Evolutionary conservation across 2,329 filamentous ascomycete genomes (phyloP).

Genomic region (Aspergillus fructus): DNA sequence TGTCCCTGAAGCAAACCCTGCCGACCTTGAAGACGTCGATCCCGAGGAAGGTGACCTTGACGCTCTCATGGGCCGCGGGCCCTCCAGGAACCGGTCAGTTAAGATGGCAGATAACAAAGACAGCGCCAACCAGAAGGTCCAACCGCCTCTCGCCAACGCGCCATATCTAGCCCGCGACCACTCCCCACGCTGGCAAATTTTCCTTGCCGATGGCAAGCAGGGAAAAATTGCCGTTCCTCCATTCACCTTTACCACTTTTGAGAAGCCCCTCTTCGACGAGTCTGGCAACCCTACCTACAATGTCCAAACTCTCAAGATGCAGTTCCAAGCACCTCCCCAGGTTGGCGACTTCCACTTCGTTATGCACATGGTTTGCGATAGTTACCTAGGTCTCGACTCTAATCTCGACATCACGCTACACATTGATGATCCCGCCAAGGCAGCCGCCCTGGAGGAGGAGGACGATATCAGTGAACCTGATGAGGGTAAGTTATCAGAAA

Average conservation of each 20-base stretch:
- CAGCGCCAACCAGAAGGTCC: constrained; percentile 62
- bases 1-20: constrained; percentile 71
- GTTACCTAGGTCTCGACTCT: constrained; percentile 90
- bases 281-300: constrained; percentile 86
- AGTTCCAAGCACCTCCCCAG: constrained; percentile 92
- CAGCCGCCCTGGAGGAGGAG: constrained; percentile 74
- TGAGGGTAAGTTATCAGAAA: constrained; percentile 69
- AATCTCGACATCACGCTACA: constrained; percentile 86
- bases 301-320: constrained; percentile 94
- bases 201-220: constrained; percentile 90
- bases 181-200: constrained; percentile 88
- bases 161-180: constrained; percentile 89
- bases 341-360: constrained; percentile 91
- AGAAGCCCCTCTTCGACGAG: constrained; percentile 79
- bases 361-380: constrained; percentile 91
- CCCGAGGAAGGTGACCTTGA: constrained; percentile 90
- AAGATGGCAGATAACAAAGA: constrained; percentile 58
- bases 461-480: constrained; percentile 98
- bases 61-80: constrained; percentile 72
- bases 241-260: constrained; percentile 91
- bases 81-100: constrained; percentile 61
- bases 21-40: constrained; percentile 86
- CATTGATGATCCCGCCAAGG: constrained; percentile 86
- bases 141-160: constrained; percentile 83
- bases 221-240: constrained; percentile 96